Evolutionary conservation across 2,329 filamentous ascomycete genomes (phyloP).

Genomic region (Epichloe brachyelytri): DNA sequence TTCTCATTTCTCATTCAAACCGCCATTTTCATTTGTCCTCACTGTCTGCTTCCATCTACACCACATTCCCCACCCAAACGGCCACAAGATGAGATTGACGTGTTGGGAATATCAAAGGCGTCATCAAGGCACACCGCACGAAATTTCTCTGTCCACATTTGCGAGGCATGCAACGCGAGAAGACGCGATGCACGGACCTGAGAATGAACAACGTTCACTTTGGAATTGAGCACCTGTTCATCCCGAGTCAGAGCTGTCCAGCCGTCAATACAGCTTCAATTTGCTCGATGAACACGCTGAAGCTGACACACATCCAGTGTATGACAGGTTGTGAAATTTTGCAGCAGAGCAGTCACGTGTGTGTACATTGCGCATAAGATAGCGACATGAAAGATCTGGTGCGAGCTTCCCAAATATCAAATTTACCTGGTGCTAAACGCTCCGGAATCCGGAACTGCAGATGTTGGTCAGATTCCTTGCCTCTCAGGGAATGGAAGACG

Average conservation of each 20-base stretch:
- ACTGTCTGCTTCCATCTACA: no score
- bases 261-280: neutral
- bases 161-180: no score
- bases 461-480: neutral
- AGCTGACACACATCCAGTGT: slow-evolving; percentile 9
- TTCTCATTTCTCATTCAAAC: no score
- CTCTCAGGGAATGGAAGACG: neutral
- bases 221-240: neutral
- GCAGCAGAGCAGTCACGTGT: slow-evolving; percentile 8
- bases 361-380: slow-evolving; percentile 10
- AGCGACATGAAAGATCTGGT: slow-evolving; percentile 76
- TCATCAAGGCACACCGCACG: no score
- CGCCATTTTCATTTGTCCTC: no score
- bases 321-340: slow-evolving; percentile 9
- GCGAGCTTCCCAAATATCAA: slow-evolving; percentile 76
- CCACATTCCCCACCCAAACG: no score
- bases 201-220: no score
- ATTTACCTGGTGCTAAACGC: slow-evolving; percentile 56
- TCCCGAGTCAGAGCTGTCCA: neutral
- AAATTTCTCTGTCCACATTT: no score
- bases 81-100: no score
- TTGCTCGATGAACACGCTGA: slow-evolving; percentile 3
- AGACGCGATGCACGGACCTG: no score
- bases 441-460: slow-evolving; percentile 61
- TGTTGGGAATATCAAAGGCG: no score